Percentiles rank a stretch among this genome's conserved stretches.
Evolutionary conservation across 2,329 filamentous ascomycete species (phyloP).

Genomic region (Diaporthe helianthi): DNA sequence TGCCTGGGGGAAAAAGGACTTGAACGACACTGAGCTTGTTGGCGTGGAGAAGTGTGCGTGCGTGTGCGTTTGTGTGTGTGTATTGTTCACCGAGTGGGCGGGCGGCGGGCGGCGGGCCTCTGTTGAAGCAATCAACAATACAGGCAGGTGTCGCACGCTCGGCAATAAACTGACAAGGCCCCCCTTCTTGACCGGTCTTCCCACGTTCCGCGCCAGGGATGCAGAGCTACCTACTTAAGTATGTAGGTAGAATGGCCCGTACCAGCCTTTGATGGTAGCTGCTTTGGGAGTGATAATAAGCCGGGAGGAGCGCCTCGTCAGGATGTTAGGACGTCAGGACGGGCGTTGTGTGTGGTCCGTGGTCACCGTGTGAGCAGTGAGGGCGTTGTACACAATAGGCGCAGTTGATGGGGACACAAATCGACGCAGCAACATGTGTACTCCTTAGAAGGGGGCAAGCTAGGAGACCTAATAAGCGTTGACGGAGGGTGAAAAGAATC

Average conservation of each 20-base stretch:
- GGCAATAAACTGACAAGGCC: conserved; percentile 7
- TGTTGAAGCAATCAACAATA: background rate
- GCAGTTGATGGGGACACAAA: conserved; percentile 5
- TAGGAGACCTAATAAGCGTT: background rate
- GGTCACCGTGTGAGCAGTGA: conserved; percentile 22
- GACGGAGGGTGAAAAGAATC: background rate
- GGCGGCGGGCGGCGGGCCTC: conserved; percentile 5
- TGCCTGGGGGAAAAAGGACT: background rate
- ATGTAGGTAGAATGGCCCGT: background rate
- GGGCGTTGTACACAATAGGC: conserved; percentile 12
- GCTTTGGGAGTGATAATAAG: background rate
- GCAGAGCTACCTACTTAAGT: too few relatives aligned
- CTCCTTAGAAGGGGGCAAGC: background rate
- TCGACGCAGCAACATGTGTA: background rate
- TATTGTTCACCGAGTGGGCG: conserved; percentile 14
- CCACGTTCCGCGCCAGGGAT: background rate
- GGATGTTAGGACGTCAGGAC: background rate
- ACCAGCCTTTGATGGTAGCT: background rate
- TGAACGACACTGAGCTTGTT: background rate
- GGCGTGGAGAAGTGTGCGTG: background rate
- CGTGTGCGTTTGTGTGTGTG: background rate
- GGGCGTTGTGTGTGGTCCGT: conserved; percentile 6
- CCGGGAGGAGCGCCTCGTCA: background rate
- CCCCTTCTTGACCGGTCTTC: conserved; percentile 12
- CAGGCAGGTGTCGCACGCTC: conserved; percentile 1